These are phyloP conservation scores for Sporisorium iseilematis-ciliati DNA, from an alignment of 1,284 basidiomycete species.

Conservation along the genomic window DNA sequence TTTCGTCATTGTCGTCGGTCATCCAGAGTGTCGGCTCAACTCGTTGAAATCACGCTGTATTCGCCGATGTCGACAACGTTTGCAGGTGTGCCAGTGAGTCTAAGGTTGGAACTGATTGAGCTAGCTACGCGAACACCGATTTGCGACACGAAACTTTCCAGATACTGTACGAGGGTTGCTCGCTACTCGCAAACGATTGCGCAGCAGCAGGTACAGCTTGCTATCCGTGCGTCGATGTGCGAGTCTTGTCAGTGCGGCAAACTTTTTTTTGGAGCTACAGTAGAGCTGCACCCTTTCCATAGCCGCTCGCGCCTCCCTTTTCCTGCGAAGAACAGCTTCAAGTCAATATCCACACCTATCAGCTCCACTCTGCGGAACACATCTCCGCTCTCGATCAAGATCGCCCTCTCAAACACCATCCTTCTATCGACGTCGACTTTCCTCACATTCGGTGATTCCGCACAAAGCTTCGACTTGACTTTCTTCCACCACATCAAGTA, in stretches of 20 bases:
- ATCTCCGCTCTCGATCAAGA: neutral
- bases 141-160: slow-evolving; percentile 1
- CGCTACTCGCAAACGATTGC: neutral
- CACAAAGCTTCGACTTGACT: too few species aligned
- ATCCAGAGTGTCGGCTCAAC: too few species aligned
- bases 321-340: neutral
- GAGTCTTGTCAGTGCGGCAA: slow-evolving; percentile 1
- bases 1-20: too few species aligned
- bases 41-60: too few species aligned
- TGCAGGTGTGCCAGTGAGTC: neutral
- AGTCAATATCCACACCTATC: neutral
- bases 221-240: neutral
- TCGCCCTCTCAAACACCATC: too few species aligned
- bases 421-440: neutral
- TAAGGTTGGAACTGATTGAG: neutral
- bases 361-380: neutral
- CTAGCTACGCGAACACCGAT: slow-evolving; percentile 4
- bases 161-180: neutral
- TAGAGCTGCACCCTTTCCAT: neutral
- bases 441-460: neutral
- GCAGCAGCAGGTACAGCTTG: neutral
- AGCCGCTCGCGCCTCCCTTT: neutral
- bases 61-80: neutral
- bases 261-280: neutral
- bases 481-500: too few species aligned